Conservation (phyloP, 306 rosid genomes). For the Vachellia collinsii region DNA sequence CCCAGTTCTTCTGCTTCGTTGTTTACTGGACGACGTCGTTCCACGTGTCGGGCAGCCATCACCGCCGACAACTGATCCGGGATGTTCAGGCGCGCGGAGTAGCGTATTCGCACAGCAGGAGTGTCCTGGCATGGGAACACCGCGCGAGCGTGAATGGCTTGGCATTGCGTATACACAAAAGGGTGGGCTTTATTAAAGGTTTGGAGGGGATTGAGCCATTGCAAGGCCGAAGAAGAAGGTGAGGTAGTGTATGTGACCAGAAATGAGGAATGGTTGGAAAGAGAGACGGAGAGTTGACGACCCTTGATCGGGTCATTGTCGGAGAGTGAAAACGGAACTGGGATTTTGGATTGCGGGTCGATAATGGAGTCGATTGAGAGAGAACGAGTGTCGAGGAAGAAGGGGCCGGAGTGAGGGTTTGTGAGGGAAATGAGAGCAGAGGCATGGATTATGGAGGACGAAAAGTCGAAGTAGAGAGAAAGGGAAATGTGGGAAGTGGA, state of each 20-base stretch:
- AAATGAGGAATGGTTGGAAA: slow-evolving; percentile 58
- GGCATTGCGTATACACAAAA: slow-evolving; percentile 91
- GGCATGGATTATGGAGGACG: slow-evolving; percentile 63
- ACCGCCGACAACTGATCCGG: slow-evolving; percentile 71
- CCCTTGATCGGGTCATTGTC: slow-evolving; percentile 64
- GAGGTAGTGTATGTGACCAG: slow-evolving; percentile 60
- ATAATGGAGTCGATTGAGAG: slow-evolving; percentile 59
- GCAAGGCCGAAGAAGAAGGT: slow-evolving; percentile 85
- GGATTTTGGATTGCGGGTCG: slow-evolving; percentile 46
- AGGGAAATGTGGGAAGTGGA: slow-evolving; percentile 58
- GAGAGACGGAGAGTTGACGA: slow-evolving; percentile 56
- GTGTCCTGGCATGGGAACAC: slow-evolving; percentile 96
- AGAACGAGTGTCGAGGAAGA: slow-evolving; percentile 80
- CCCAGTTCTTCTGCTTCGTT: slow-evolving; percentile 49
- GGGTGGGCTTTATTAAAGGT: slow-evolving; percentile 72
- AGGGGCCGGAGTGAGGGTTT: slow-evolving; percentile 54
- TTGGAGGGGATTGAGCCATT: slow-evolving; percentile 83
- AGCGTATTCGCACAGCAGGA: slow-evolving; percentile 75
- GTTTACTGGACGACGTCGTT: slow-evolving; percentile 46
- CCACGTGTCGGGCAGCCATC: slow-evolving; percentile 70
- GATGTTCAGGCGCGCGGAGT: slow-evolving; percentile 59
- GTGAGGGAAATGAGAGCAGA: slow-evolving; percentile 66
- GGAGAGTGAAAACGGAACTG: slow-evolving; percentile 62
- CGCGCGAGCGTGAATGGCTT: slow-evolving; percentile 85
- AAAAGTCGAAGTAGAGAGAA: slow-evolving; percentile 69